Evolutionary conservation across 305 asterid species (phyloP), one percentile per base, ranked within the genome.

Genomic region (Caryopteris hybrid): DNA sequence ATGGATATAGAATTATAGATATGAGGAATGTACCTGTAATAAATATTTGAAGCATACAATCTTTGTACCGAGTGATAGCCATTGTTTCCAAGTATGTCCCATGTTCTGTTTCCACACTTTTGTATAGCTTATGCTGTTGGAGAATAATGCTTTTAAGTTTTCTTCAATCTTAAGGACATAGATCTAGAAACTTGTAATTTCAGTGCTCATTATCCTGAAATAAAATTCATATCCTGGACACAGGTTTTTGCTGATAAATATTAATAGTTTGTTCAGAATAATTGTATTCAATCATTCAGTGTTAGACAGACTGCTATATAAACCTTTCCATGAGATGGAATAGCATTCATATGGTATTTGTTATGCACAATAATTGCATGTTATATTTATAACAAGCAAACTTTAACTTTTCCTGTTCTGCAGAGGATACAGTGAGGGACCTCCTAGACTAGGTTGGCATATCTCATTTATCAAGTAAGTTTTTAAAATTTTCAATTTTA

Each of bases 381-480:
- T 27, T 2, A 5, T 27, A 27, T 27, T 27, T 27, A 27, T 27
- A 27, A 27, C 33, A 27, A 27, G 33, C 33, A 56, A 39, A 23
- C 42, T 52, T 42, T 45, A 27, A 4, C 20, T 20, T 9, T 42
- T 54, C 59, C 14, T 46, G 69, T 21, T 63, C 42, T 78, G 58
- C 68, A 86, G 95, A 51, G 95, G 84, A 76, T 62, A 70, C 73
- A 81, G 65, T 10, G 83, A 60, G 41, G 88, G 84, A 74, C 85
- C 80, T 66, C 74, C 77, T 69, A 76, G 79, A 70, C 92, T 88
- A 80, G 89, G 91, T 71, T 88, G 95, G 91, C 97, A 91, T 72
- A 85, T 85, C 72, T 85, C 96, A 61, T 91, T 82, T 75, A 84
- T 88, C 67, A 91, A 88, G 96, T 86, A 76, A 79, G 96, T 50